These are phyloP conservation scores for Thalassiosira exigua DNA, from an alignment of 352 stramenopile genomes.

Conservation along the genomic window DNA sequence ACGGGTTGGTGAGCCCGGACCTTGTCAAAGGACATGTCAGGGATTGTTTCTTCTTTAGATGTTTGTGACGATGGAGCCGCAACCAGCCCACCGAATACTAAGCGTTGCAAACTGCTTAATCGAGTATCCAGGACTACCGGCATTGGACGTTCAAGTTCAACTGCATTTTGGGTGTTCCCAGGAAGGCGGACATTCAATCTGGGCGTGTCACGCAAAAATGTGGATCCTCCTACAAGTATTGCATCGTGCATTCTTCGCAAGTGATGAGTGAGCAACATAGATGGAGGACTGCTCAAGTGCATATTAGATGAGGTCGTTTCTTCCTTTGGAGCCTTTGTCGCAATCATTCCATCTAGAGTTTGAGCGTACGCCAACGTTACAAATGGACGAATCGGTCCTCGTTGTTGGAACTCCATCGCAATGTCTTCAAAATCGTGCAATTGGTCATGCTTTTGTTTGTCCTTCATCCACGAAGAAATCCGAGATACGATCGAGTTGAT, in stretches of 20 bases:
- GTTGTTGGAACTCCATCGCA: too few relatives aligned
- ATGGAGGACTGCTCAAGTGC: conserved; percentile 64
- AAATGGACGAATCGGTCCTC: conserved; percentile 68
- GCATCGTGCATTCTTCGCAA: conserved; percentile 76
- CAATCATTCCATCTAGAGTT: conserved; percentile 78
- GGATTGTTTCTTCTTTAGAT: too few relatives aligned
- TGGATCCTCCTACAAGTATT: conserved; percentile 74
- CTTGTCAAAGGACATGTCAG: conserved; percentile 27
- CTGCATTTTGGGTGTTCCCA: not conserved
- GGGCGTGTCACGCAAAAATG: conserved; percentile 71
- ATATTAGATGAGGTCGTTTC: conserved; percentile 53
- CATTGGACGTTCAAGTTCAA: conserved; percentile 48
- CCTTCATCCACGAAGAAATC: too few relatives aligned
- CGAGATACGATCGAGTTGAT: too few relatives aligned
- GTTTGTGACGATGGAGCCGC: not conserved
- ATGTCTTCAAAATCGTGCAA: too few relatives aligned
- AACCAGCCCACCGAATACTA: conserved; percentile 28
- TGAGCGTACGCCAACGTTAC: conserved; percentile 77
- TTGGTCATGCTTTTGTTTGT: too few relatives aligned
- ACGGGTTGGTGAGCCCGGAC: conserved; percentile 41
- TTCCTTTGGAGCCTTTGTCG: conserved; percentile 20
- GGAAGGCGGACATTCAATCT: conserved; percentile 72
- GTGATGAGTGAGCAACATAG: conserved; percentile 69
- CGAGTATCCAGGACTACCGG: conserved; percentile 76
- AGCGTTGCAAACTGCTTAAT: conserved; percentile 54